These are phyloP conservation scores for Leucaena leucocephala DNA, from an alignment of 306 rosid species.

Conservation along the genomic window DNA sequence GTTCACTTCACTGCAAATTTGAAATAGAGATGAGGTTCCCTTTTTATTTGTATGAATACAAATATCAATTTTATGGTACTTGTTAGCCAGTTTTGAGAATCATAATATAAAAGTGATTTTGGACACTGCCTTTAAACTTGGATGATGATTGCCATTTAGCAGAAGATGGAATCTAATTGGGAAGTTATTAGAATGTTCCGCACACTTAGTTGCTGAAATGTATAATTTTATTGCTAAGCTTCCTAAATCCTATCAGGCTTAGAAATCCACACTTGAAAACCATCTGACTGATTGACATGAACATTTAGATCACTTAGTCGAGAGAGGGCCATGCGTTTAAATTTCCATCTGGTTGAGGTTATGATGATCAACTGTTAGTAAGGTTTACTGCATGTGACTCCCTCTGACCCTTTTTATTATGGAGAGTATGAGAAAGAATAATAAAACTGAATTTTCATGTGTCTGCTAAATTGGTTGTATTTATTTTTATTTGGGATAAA, in stretches of 20 bases:
- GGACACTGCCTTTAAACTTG: conserved; percentile 15
- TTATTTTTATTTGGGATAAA: not conserved
- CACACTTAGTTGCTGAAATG: conserved; percentile 11
- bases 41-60: conserved; percentile 1
- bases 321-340: not conserved
- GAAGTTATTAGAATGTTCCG: conserved; percentile 6
- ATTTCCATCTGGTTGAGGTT: conserved; percentile 15
- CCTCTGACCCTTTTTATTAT: not conserved
- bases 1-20: conserved; percentile 36
- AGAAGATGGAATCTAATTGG: not conserved
- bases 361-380: conserved; percentile 3
- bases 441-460: not conserved
- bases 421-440: conserved; percentile 12
- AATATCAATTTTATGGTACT: conserved; percentile 17
- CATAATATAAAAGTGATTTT: conserved; percentile 18
- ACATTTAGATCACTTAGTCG: not conserved
- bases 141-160: not conserved
- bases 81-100: conserved; percentile 24
- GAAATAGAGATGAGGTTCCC: conserved; percentile 11
- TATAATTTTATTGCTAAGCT: conserved; percentile 8
- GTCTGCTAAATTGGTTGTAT: conserved; percentile 26
- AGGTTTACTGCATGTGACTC: conserved; percentile 7
- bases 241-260: not conserved
- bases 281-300: not conserved
- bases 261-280: not conserved